A percentile compares a stretch with the other conserved stretches of the same genome.
Conservation (phyloP, 352 stramenopile species). For the Hyaloperonospora arabidopsidis region DNA sequence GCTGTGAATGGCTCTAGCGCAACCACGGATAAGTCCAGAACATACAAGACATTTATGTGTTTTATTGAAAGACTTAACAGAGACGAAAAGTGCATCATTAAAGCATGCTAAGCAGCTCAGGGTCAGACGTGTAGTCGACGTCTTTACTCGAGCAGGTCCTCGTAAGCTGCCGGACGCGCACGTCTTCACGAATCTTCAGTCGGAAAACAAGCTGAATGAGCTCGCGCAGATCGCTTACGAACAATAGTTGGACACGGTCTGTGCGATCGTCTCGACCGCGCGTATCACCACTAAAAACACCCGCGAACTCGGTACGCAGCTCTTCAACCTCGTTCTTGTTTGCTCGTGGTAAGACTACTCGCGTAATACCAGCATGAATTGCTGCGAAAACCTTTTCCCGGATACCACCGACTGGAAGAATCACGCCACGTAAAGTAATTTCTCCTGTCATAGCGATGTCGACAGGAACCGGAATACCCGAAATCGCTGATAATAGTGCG, state of each 20-base stretch:
- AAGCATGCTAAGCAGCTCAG: slow-evolving; percentile 43
- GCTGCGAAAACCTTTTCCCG: slow-evolving; percentile 87
- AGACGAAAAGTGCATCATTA: slow-evolving; percentile 14
- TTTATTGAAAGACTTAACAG: no score
- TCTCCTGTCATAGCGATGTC: slow-evolving; percentile 87
- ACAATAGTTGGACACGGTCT: slow-evolving; percentile 46
- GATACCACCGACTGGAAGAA: slow-evolving; percentile 87
- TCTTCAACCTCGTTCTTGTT: slow-evolving; percentile 74
- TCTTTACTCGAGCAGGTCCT: slow-evolving; percentile 3
- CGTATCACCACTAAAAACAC: slow-evolving; percentile 12
- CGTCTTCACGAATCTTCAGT: slow-evolving; percentile 46
- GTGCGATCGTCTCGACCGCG: slow-evolving; percentile 18
- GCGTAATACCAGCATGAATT: slow-evolving; percentile 77
- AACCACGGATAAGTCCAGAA: slow-evolving; percentile 5
- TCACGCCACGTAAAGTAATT: slow-evolving; percentile 79
- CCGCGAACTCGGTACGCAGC: slow-evolving; percentile 51
- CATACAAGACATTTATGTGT: slow-evolving; percentile 1
- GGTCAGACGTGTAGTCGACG: slow-evolving; percentile 21
- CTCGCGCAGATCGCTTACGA: slow-evolving; percentile 61
- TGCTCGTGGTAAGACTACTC: slow-evolving; percentile 62
- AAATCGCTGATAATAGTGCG: slow-evolving; percentile 73
- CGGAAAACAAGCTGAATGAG: slow-evolving; percentile 62
- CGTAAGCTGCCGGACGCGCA: slow-evolving; percentile 13
- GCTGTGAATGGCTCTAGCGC: slow-evolving; percentile 10
- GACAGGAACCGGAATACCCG: slow-evolving; percentile 49